A percentile compares a stretch with the other conserved stretches of the same genome.
phyloP scores from a whole-genome alignment of 805 yeast genomes.

The Zygotorulaspora sp. region DNA sequence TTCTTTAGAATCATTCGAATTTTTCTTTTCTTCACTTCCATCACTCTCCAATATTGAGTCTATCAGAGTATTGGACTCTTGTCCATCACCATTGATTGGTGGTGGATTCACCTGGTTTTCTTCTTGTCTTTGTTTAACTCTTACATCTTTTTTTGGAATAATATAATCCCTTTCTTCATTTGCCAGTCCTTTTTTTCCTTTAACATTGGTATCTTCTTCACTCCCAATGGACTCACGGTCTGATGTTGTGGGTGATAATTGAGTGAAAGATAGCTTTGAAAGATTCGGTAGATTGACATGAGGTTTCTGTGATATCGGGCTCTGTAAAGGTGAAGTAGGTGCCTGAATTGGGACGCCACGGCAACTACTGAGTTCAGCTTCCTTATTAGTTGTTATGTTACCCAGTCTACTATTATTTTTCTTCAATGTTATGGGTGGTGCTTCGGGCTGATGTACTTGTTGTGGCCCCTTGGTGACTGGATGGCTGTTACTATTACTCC shows the following conservation, averaged over 20 bases:
- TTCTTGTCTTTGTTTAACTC: conserved; percentile 5
- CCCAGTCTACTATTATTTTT: conserved; percentile 13
- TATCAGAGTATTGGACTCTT: conserved; percentile 6
- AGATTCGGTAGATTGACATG: conserved; percentile 17
- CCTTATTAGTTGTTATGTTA: conserved; percentile 19
- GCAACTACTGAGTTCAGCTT: conserved; percentile 21
- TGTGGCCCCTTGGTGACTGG: not conserved
- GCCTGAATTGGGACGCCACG: conserved; percentile 14
- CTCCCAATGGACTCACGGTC: conserved; percentile 17
- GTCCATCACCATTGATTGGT: conserved; percentile 4
- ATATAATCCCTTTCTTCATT: conserved; percentile 6
- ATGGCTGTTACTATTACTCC: not conserved
- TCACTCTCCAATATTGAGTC: conserved; percentile 14
- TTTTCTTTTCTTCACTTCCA: not conserved
- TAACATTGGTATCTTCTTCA: conserved; percentile 20
- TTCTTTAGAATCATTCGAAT: not conserved
- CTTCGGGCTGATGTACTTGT: conserved; percentile 3
- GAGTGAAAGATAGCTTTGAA: conserved; percentile 20
- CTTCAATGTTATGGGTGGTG: conserved; percentile 6
- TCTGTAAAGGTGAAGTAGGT: conserved; percentile 12
- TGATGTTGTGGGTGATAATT: conserved; percentile 12
- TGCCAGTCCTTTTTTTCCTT: conserved; percentile 3
- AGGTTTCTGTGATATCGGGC: conserved; percentile 16
- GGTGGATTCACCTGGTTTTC: conserved; percentile 7
- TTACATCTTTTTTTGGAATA: conserved; percentile 6